Evolutionary conservation across 2,329 filamentous ascomycete genomes (phyloP), one percentile per base, ranked within the genome.

Genomic region (Paecilomyces niveus): DNA sequence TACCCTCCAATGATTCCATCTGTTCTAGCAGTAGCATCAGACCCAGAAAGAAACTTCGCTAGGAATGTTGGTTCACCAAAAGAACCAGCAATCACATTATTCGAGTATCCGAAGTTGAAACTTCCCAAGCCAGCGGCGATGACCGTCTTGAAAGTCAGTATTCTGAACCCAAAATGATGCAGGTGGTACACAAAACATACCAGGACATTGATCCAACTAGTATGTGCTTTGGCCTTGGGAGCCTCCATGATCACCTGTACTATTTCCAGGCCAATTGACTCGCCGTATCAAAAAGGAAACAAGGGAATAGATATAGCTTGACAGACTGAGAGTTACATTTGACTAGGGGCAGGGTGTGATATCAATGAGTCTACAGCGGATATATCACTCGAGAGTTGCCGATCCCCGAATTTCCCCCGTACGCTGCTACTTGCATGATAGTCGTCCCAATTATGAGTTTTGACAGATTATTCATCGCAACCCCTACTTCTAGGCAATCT

Each of bases 71-170:
- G 57, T 58, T 70, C 68, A 8, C 66, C 69, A 10, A 71, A 54
- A 1, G 68, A 67, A 3, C 68, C 65, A 24, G 66, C 64, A 57
- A 71, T 69, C 18, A 63, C 58, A 57, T 71, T 71, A 55, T 63
- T 66, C 10, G 65, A 61, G 57, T 67, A 71, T 50, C 68, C 68
- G 54, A 67, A 71, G 24, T 67, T 61, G 54, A 71, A 71, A 33
- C 67, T 64, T 3, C 65, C 69, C 4, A 71, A 54, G 11, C 62
- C 61, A 1, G 69, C 69, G 2, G 61, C 62, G 5, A 61, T 24
- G 22, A 56, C 22, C 3, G 39, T 24, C 54, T 56, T 13, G 18
- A 13, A 24, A 7, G 22, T 29, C 13, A 33, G 24, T 51, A 15
- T 13, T 11, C 1, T n/a, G 22, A n/a, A 9, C 21, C 26, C 26